phyloP scores from a whole-genome alignment of 164 flowering plant genomes.

The Stephania yunnanensis region DNA sequence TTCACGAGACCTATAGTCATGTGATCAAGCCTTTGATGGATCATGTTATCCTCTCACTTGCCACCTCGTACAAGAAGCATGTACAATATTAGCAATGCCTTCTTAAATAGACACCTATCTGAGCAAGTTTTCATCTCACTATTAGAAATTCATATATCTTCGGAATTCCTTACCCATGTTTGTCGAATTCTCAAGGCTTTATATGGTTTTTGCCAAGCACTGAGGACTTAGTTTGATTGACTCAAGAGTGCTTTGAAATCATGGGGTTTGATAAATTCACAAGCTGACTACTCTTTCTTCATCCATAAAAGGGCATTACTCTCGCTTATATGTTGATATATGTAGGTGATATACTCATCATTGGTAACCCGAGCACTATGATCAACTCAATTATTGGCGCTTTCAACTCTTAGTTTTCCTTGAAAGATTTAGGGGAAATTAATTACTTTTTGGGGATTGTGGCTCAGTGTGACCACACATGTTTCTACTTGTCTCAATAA shows the following conservation, averaged over 20 bases:
- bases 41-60: background rate
- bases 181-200: background rate
- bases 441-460: background rate
- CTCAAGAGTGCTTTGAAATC: background rate
- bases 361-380: background rate
- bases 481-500: background rate
- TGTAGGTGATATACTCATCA: background rate
- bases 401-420: background rate
- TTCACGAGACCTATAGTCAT: too few relatives aligned
- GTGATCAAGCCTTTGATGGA: background rate
- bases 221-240: background rate
- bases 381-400: too few relatives aligned
- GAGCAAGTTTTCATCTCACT: background rate
- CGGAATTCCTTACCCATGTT: background rate
- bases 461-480: background rate
- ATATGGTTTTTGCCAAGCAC: background rate
- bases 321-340: background rate
- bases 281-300: background rate
- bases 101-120: background rate
- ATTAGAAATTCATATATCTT: background rate
- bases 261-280: background rate
- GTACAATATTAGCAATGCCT: background rate
- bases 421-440: background rate
- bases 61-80: background rate
- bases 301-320: too few relatives aligned